Conservation (phyloP, 2,329 filamentous ascomycete species). For the Colletotrichum cuscutae region DNA sequence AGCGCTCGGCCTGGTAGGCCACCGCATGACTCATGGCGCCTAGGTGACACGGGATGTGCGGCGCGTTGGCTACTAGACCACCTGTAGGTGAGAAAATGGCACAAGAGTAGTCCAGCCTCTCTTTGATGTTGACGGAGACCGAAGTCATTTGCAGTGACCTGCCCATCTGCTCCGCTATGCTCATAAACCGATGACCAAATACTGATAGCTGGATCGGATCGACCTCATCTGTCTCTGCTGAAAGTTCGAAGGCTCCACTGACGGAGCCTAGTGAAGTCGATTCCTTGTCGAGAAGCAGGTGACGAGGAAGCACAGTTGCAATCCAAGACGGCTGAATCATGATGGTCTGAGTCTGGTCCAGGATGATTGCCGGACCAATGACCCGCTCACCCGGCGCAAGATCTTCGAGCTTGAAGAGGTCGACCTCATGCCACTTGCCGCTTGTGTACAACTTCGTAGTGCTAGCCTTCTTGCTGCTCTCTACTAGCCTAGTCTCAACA, state of each 20-base stretch:
- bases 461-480: too few species aligned
- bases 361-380: too few species aligned
- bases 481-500: too few species aligned
- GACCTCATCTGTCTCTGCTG: not conserved
- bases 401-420: too few species aligned
- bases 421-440: too few species aligned
- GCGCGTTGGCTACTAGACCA: constrained; percentile 80
- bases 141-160: constrained; percentile 68
- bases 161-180: constrained; percentile 54
- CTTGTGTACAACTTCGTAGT: too few species aligned
- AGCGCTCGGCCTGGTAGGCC: constrained; percentile 80
- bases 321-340: not conserved
- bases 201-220: not conserved
- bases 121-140: not conserved
- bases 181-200: not conserved
- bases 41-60: constrained; percentile 82
- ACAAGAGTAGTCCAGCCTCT: constrained; percentile 74
- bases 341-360: too few species aligned
- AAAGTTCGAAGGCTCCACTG: not conserved
- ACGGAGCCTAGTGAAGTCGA: not conserved
- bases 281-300: not conserved
- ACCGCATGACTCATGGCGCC: constrained; percentile 89
- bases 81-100: constrained; percentile 81
- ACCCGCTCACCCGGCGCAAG: too few species aligned
- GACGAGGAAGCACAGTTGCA: not conserved